A percentile compares a stretch with the other conserved stretches of the same genome.
phyloP scores from a whole-genome alignment of 1,284 basidiomycete species.

The Ceratobasidium sp. region DNA sequence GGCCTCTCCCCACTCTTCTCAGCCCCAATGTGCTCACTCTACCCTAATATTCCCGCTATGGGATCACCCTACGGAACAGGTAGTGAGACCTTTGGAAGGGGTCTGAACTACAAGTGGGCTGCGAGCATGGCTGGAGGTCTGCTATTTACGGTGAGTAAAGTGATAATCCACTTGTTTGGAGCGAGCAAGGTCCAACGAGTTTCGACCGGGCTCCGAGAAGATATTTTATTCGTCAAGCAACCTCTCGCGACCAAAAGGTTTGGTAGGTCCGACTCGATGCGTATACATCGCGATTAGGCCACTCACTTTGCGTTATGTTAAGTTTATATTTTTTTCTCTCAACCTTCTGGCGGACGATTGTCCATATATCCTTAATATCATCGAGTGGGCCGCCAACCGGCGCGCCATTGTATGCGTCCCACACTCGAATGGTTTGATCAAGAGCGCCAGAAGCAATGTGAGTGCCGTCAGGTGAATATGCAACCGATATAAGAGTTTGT shows the following conservation, averaged over 20 bases:
- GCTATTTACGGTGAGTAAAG: constrained; percentile 6
- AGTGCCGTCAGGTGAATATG: no score
- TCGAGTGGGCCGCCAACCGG: no score
- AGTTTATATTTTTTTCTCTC: no score
- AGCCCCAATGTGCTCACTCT: background rate
- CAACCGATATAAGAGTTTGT: no score
- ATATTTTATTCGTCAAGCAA: background rate
- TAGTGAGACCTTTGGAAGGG: constrained; percentile 17
- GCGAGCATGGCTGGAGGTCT: constrained; percentile 12
- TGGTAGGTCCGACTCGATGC: background rate
- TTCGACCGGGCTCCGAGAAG: constrained; percentile 11
- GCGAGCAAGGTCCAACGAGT: no score
- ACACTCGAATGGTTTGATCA: no score
- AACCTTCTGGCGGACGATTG: no score
- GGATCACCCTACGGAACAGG: constrained; percentile 22
- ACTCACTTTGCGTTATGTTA: no score
- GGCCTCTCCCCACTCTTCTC: background rate
- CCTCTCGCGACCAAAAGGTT: background rate
- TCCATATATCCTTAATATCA: no score
- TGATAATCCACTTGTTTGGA: background rate
- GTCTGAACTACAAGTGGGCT: constrained; percentile 12
- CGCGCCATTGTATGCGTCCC: no score
- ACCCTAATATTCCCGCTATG: background rate
- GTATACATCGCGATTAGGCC: background rate
- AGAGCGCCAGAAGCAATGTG: no score